Evolutionary conservation across 371 early-diverging fungal species (phyloP).

Genomic region (Mortierella sp.): DNA sequence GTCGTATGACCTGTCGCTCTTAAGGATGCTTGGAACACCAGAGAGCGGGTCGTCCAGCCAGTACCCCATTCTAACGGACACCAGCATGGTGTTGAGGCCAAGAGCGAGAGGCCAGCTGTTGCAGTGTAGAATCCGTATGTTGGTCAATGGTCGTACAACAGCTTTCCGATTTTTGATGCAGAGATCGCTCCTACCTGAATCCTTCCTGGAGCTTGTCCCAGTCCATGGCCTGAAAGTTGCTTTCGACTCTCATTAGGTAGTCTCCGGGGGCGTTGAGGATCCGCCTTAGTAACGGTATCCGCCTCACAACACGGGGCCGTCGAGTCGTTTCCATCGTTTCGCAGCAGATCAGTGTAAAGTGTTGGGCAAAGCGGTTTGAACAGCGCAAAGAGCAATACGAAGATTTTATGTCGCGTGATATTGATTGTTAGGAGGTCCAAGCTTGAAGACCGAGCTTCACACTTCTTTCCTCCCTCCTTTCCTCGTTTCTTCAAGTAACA

Average conservation of each 20-base stretch:
- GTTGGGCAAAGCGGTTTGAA: background rate
- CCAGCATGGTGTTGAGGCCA: slow-evolving; percentile 26
- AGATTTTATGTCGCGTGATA: too few relatives aligned
- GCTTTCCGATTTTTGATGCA: background rate
- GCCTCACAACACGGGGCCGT: slow-evolving; percentile 26
- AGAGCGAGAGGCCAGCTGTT: slow-evolving; percentile 41
- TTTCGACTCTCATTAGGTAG: slow-evolving; percentile 29
- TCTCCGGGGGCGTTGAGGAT: slow-evolving; percentile 37
- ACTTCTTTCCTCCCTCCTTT: too few relatives aligned
- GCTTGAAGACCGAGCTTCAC: too few relatives aligned
- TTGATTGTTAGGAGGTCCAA: too few relatives aligned
- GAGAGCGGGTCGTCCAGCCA: slow-evolving; percentile 47
- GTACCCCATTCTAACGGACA: slow-evolving; percentile 43
- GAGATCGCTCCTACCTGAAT: slow-evolving; percentile 21
- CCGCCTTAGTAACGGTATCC: slow-evolving; percentile 24
- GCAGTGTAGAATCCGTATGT: too few relatives aligned
- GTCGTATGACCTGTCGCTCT: slow-evolving; percentile 10
- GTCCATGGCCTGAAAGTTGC: slow-evolving; percentile 42
- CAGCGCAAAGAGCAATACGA: background rate
- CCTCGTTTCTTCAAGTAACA: too few relatives aligned
- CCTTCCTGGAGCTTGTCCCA: slow-evolving; percentile 49
- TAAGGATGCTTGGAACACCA: slow-evolving; percentile 27
- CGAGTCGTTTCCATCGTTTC: slow-evolving; percentile 31
- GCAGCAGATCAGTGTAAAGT: too few relatives aligned
- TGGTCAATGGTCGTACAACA: too few relatives aligned